Evolutionary conservation across 331 rosid species (phyloP).

Genomic region (Malus hybrid): DNA sequence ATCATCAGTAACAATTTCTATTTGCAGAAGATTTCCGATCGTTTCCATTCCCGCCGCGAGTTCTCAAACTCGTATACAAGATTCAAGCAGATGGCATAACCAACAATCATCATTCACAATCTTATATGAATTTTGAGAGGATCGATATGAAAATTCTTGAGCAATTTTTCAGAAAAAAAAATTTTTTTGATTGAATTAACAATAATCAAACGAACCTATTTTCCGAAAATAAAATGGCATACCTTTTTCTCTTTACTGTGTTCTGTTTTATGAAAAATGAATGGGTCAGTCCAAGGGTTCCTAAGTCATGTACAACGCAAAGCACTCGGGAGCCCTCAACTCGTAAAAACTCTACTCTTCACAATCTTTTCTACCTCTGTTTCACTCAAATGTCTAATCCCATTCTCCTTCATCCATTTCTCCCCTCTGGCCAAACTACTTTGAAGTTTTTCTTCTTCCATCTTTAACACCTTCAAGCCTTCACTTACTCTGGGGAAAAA

Average conservation of each 20-base stretch:
- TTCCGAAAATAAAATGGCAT: background rate
- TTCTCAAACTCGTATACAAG: background rate
- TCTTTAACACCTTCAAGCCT: constrained; percentile 61
- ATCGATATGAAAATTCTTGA: background rate
- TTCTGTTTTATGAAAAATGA: constrained; percentile 9
- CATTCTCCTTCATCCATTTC: constrained; percentile 62
- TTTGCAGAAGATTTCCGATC: background rate
- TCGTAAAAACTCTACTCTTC: constrained; percentile 50
- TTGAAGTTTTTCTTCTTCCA: constrained; percentile 42
- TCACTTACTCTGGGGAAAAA: constrained; percentile 71
- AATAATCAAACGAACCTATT: background rate
- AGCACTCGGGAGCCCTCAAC: constrained; percentile 26
- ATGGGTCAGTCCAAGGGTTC: constrained; percentile 22
- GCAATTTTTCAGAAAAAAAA: background rate
- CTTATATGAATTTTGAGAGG: background rate
- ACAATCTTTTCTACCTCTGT: constrained; percentile 54
- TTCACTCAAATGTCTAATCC: constrained; percentile 45
- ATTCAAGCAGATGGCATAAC: background rate
- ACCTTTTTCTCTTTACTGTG: constrained; percentile 13
- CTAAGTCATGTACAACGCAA: constrained; percentile 26
- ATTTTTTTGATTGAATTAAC: background rate
- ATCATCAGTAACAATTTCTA: background rate
- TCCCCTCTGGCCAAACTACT: constrained; percentile 45
- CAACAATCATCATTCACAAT: background rate
- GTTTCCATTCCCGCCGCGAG: background rate